phyloP scores from a whole-genome alignment of 345 rosid species.

The Melaleuca quinquenervia region DNA sequence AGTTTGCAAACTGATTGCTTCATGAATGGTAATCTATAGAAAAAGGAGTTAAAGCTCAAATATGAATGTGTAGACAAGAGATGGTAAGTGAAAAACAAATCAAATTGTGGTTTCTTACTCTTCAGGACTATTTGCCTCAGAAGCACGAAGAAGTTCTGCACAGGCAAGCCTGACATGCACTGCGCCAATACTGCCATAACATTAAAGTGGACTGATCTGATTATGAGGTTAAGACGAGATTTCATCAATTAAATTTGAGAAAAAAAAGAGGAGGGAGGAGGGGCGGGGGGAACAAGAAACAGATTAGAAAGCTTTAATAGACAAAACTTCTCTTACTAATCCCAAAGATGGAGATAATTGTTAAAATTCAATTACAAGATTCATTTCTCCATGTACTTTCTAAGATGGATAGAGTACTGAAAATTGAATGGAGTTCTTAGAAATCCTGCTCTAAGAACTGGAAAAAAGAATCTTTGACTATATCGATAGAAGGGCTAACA shows the following conservation, averaged over 20 bases:
- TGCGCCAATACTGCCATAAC: conserved; percentile 1
- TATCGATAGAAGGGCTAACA: neutral
- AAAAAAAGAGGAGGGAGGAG: no score
- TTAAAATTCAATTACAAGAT: neutral
- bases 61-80: neutral
- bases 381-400: neutral
- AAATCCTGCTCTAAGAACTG: neutral
- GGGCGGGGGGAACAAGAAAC: neutral
- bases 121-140: neutral
- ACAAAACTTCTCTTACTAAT: neutral
- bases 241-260: neutral
- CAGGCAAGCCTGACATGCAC: conserved; percentile 1
- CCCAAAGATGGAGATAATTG: neutral
- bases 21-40: neutral
- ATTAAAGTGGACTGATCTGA: neutral
- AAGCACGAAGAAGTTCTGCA: conserved; percentile 5
- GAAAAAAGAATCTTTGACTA: neutral
- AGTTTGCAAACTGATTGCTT: neutral
- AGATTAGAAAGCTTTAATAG: neutral
- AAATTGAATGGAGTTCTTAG: neutral
- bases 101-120: neutral
- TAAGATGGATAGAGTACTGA: neutral
- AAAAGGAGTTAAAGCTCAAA: neutral
- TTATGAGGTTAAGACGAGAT: neutral
- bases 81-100: neutral